These are phyloP conservation scores for Hymenoscyphus linearis DNA, from an alignment of 2,329 filamentous ascomycete genomes.

Conservation along the genomic window DNA sequence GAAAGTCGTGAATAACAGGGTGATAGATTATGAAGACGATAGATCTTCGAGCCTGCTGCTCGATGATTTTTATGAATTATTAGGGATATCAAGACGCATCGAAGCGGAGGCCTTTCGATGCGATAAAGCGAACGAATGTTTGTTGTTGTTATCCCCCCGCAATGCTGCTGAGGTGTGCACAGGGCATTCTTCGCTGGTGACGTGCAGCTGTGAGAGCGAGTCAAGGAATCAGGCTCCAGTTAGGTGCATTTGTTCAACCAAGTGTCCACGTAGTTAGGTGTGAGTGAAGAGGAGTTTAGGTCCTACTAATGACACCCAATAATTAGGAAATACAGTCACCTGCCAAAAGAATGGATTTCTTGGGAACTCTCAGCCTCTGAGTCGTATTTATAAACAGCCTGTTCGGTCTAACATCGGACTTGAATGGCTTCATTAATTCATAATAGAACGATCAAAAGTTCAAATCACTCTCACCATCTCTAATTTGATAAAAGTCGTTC, in stretches of 20 bases:
- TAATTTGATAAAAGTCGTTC: not conserved
- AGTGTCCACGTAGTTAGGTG: not conserved
- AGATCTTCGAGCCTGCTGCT: not conserved
- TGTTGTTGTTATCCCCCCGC: constrained; percentile 1
- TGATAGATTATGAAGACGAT: not conserved
- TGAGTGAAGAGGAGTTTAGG: not conserved
- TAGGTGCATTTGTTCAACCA: not conserved
- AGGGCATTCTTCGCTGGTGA: not conserved
- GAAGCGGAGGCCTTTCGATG: not conserved
- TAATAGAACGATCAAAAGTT: too few species aligned
- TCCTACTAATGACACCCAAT: not conserved
- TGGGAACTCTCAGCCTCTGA: not conserved
- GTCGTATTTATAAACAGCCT: not conserved
- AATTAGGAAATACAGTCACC: not conserved
- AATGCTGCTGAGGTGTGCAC: not conserved
- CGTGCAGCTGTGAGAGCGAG: not conserved
- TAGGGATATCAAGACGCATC: not conserved
- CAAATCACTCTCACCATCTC: not conserved
- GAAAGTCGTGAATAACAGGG: not conserved
- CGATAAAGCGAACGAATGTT: not conserved
- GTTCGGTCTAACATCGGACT: not conserved
- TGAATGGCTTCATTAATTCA: not conserved
- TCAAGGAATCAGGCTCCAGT: not conserved
- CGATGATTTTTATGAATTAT: not conserved
- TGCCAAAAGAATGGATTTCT: not conserved